These are phyloP conservation scores for Microdochium nivale DNA, from an alignment of 2,329 filamentous ascomycete species.

Conservation along the genomic window DNA sequence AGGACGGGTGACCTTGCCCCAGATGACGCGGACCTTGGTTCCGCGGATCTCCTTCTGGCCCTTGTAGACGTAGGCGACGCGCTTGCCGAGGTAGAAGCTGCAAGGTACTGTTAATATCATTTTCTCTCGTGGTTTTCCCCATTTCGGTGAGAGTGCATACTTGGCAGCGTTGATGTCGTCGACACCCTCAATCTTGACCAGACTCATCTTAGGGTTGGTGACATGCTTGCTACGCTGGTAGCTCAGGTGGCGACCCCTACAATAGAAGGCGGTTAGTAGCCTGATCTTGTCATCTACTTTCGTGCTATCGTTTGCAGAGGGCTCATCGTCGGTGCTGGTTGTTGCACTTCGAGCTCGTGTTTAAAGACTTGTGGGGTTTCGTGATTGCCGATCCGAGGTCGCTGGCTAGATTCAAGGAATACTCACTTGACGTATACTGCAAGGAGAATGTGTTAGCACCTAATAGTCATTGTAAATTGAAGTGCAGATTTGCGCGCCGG, in stretches of 20 bases:
- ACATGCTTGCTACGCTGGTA: conserved; percentile 93
- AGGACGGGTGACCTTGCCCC: conserved; percentile 94
- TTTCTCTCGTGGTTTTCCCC: not conserved
- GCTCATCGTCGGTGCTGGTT: no score
- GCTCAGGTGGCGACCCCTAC: conserved; percentile 93
- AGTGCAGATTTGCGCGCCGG: not conserved
- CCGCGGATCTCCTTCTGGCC: conserved; percentile 90
- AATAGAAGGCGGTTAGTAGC: conserved; percentile 3
- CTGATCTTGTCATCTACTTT: conserved; percentile 1
- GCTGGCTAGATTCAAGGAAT: conserved; percentile 6
- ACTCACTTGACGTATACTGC: conserved; percentile 88
- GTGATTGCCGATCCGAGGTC: not conserved
- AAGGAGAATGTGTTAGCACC: conserved; percentile 17
- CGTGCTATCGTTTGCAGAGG: not conserved
- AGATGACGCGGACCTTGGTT: conserved; percentile 98
- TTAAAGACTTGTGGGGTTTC: not conserved
- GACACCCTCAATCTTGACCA: conserved; percentile 99
- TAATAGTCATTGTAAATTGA: not conserved
- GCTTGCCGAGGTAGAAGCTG: conserved; percentile 97
- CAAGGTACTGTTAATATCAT: conserved; percentile 11
- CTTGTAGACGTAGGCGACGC: conserved; percentile 97
- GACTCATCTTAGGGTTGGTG: conserved; percentile 81
- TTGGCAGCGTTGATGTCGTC: conserved; percentile 82
- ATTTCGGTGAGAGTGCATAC: conserved; percentile 39
- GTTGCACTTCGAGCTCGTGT: no score